Percentiles rank a stretch among this genome's conserved stretches.
Evolutionary conservation across 1,284 basidiomycete species (phyloP).

Genomic region (Malassezia globosa): DNA sequence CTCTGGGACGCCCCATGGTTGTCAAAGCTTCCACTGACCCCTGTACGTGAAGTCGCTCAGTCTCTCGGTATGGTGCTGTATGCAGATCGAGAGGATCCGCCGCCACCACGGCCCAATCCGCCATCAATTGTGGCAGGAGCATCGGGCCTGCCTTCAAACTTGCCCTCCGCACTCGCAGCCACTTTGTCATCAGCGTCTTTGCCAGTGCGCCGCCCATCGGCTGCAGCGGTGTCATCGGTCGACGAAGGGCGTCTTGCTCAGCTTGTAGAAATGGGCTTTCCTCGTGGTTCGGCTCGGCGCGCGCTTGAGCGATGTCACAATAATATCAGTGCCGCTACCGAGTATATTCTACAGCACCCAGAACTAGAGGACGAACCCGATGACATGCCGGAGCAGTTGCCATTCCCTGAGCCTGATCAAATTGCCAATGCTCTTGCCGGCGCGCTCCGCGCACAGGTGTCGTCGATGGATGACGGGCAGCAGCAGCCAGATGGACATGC

Average conservation of each 20-base stretch:
- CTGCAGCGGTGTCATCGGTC: constrained; percentile 7
- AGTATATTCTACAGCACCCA: constrained; percentile 60
- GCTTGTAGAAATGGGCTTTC: constrained; percentile 93
- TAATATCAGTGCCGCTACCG: constrained; percentile 78
- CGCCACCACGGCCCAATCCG: not conserved
- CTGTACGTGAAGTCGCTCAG: constrained; percentile 58
- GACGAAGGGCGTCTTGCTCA: constrained; percentile 57
- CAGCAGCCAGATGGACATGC: not conserved
- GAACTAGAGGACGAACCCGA: constrained; percentile 27
- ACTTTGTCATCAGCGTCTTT: constrained; percentile 16
- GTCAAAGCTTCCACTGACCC: constrained; percentile 55
- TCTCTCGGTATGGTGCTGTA: constrained; percentile 69
- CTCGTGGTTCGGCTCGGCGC: constrained; percentile 66
- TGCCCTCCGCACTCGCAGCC: constrained; percentile 18
- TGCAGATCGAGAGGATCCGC: constrained; percentile 54
- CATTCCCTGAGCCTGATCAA: not conserved
- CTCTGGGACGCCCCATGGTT: constrained; percentile 83
- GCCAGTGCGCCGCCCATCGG: not conserved
- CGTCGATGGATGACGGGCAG: not conserved
- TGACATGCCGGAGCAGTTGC: constrained; percentile 17
- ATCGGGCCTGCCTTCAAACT: not conserved
- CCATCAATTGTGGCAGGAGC: not conserved
- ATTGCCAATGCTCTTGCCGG: constrained; percentile 12
- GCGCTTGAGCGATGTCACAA: constrained; percentile 75
- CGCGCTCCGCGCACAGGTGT: not conserved